A percentile compares a stretch with the other conserved stretches of the same genome.
Conservation (phyloP, 805 yeast species). For the Debaryomyces maramus region DNA sequence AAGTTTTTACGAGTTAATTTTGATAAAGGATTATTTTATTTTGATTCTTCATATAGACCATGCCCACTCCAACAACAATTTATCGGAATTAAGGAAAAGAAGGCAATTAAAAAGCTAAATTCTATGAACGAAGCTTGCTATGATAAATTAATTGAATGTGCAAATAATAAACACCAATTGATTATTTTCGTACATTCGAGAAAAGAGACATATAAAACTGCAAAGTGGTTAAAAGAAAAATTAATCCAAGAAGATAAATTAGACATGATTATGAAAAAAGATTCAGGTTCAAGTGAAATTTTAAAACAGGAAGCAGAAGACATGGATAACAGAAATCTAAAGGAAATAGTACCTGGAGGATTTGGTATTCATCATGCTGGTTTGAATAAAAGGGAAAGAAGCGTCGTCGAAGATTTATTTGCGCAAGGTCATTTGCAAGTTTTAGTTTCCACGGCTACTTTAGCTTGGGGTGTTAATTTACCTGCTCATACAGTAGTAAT, state of each 20-base stretch:
- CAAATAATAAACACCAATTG: conserved; percentile 67
- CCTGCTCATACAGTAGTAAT: conserved; percentile 95
- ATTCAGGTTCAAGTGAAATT: conserved; percentile 61
- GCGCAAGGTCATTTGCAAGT: conserved; percentile 86
- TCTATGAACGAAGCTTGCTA: conserved; percentile 92
- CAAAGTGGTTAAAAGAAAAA: conserved; percentile 66
- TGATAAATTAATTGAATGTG: conserved; percentile 64
- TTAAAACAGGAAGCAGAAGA: conserved; percentile 61
- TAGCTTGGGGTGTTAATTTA: conserved; percentile 96
- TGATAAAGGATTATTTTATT: conserved; percentile 66
- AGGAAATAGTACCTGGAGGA: conserved; percentile 65
- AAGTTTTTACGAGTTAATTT: conserved; percentile 66
- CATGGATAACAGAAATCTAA: conserved; percentile 53
- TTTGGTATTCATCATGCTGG: conserved; percentile 95
- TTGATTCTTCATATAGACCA: conserved; percentile 83
- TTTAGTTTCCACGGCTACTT: conserved; percentile 85
- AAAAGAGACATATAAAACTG: conserved; percentile 86
- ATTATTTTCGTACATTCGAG: conserved; percentile 93
- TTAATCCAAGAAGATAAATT: conserved; percentile 56
- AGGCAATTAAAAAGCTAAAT: conserved; percentile 69
- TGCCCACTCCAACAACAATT: conserved; percentile 89
- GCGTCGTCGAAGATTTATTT: conserved; percentile 78
- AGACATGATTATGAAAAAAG: conserved; percentile 45
- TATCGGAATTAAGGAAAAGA: conserved; percentile 82
- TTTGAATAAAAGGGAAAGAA: conserved; percentile 66